These are phyloP conservation scores for Vitellaria paradoxa DNA, from an alignment of 179 eudicot species.

Conservation along the genomic window DNA sequence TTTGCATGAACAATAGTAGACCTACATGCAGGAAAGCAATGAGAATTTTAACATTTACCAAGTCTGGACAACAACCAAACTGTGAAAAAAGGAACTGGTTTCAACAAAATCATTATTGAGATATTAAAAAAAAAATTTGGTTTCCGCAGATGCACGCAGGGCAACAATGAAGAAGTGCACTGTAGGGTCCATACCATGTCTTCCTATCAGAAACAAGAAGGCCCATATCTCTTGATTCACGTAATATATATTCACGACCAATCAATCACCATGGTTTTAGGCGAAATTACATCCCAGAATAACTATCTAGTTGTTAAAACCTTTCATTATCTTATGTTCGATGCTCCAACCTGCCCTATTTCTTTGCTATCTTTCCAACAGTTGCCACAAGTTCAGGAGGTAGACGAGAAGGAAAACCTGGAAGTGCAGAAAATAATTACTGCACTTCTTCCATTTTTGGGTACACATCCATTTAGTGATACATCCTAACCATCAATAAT, in stretches of 20 bases:
- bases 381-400: not conserved
- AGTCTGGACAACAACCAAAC: not conserved
- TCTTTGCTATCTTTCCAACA: not conserved
- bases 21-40: conserved; percentile 18
- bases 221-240: not conserved
- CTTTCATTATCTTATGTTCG: not conserved
- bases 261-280: not conserved
- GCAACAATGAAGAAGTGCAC: not conserved
- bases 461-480: not conserved
- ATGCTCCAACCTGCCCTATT: not conserved
- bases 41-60: not conserved
- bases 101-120: too few relatives aligned
- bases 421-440: too few relatives aligned
- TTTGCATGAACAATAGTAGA: conserved; percentile 34
- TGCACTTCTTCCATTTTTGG: too few relatives aligned
- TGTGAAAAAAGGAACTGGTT: not conserved
- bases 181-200: not conserved
- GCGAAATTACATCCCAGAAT: not conserved
- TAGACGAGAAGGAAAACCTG: not conserved
- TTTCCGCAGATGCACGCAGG: not conserved
- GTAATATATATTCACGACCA: too few relatives aligned
- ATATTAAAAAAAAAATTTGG: not conserved
- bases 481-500: not conserved
- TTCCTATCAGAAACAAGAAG: too few relatives aligned
- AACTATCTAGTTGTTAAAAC: not conserved